Conservation (phyloP, 1,284 basidiomycete species). For the Malassezia dermatis region DNA sequence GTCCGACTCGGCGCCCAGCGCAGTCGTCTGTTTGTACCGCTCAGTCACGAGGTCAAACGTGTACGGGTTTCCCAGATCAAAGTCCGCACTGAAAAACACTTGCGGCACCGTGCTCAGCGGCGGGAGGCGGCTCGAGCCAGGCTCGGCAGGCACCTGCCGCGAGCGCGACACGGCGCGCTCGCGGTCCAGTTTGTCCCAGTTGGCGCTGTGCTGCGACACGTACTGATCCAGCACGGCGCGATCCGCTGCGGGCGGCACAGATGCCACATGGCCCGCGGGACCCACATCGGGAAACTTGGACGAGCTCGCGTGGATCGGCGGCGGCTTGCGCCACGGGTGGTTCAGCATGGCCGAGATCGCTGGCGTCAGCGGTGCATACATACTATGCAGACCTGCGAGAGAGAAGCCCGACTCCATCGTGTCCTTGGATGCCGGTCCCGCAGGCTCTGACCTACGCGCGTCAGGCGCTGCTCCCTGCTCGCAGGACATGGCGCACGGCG, state of each 20-base stretch:
- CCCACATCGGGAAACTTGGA: conserved; percentile 36
- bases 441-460: not conserved
- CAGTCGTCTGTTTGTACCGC: conserved; percentile 41
- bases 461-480: not conserved
- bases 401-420: not conserved
- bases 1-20: conserved; percentile 4
- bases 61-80: conserved; percentile 73
- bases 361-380: not conserved
- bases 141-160: conserved; percentile 14
- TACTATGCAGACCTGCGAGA: conserved; percentile 28
- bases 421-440: not conserved
- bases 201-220: conserved; percentile 26
- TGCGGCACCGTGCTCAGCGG: conserved; percentile 66
- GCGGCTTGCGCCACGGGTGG: conserved; percentile 34
- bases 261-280: conserved; percentile 22
- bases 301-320: conserved; percentile 41
- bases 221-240: conserved; percentile 34
- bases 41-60: conserved; percentile 76
- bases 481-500: not conserved
- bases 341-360: conserved; percentile 43
- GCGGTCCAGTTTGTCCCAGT: conserved; percentile 43
- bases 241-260: conserved; percentile 33
- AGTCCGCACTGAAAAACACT: conserved; percentile 63
- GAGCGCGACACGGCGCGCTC: conserved; percentile 25
- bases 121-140: conserved; percentile 24